A percentile compares a stretch with the other conserved stretches of the same genome.
Conservation (phyloP, 441 rosid species). For the Mallotus japonicus region DNA sequence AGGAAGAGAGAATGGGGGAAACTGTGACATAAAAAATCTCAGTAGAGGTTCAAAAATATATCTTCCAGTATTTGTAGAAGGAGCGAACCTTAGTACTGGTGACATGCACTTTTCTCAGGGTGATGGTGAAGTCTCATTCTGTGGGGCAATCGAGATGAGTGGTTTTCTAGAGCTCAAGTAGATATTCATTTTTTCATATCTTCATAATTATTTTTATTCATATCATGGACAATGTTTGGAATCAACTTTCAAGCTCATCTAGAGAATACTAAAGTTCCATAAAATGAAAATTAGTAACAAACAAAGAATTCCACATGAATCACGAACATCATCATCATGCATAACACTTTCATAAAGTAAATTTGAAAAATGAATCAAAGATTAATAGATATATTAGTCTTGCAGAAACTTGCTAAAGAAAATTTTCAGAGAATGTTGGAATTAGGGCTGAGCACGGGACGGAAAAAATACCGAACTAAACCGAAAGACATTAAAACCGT, state of each 20-base stretch:
- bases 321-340: not conserved
- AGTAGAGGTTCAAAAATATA: constrained; percentile 86
- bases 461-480: too few relatives aligned
- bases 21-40: constrained; percentile 89
- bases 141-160: constrained; percentile 98
- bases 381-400: not conserved
- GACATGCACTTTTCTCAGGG: constrained; percentile 99
- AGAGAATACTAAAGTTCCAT: not conserved
- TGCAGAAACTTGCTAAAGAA: not conserved
- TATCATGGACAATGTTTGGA: not conserved
- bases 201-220: not conserved
- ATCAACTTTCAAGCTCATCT: not conserved
- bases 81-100: constrained; percentile 88
- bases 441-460: too few relatives aligned
- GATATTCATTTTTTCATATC: constrained; percentile 11
- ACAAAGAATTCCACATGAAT: not conserved
- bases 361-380: not conserved
- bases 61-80: constrained; percentile 86
- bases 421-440: not conserved
- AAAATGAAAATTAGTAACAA: not conserved
- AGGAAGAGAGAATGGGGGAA: constrained; percentile 94
- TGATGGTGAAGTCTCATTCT: constrained; percentile 91
- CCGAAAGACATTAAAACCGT: too few relatives aligned
- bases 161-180: constrained; percentile 93
- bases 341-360: not conserved